These are phyloP conservation scores for Pythium periplocum DNA, from an alignment of 352 stramenopile genomes.

Conservation along the genomic window DNA sequence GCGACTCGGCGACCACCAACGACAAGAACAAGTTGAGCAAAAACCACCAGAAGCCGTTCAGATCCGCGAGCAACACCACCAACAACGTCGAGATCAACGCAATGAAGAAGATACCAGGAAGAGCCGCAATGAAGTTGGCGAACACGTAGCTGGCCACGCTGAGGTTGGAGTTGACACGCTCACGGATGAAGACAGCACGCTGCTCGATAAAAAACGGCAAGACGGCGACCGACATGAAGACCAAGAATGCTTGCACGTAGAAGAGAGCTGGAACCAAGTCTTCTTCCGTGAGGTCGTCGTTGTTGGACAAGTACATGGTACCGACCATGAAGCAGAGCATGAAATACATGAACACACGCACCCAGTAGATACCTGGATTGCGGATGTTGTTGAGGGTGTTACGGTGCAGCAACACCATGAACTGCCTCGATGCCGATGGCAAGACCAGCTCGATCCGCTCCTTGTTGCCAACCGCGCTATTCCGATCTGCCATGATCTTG, in stretches of 20 bases:
- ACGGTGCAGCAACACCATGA: constrained; percentile 40
- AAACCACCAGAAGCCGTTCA: constrained; percentile 31
- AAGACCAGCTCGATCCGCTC: constrained; percentile 1
- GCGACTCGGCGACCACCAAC: constrained; percentile 39
- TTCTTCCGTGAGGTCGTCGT: constrained; percentile 31
- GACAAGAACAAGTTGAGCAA: constrained; percentile 43
- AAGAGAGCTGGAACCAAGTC: constrained; percentile 65
- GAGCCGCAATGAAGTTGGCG: constrained; percentile 38
- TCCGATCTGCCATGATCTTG: neutral
- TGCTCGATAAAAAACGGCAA: constrained; percentile 86
- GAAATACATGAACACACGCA: constrained; percentile 67
- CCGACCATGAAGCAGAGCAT: constrained; percentile 64
- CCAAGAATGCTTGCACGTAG: constrained; percentile 83
- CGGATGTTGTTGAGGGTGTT: constrained; percentile 61
- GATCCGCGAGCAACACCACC: constrained; percentile 25
- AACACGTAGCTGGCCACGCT: constrained; percentile 47
- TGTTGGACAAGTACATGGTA: constrained; percentile 63
- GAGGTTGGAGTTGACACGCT: constrained; percentile 60
- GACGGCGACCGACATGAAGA: constrained; percentile 86
- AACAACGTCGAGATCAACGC: constrained; percentile 26
- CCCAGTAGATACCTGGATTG: constrained; percentile 64
- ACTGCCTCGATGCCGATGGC: constrained; percentile 31
- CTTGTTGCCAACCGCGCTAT: neutral
- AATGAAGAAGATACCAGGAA: constrained; percentile 47
- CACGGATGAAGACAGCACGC: constrained; percentile 57